phyloP scores from a whole-genome alignment of 1,284 basidiomycete species.

The Irpex lacteus region DNA sequence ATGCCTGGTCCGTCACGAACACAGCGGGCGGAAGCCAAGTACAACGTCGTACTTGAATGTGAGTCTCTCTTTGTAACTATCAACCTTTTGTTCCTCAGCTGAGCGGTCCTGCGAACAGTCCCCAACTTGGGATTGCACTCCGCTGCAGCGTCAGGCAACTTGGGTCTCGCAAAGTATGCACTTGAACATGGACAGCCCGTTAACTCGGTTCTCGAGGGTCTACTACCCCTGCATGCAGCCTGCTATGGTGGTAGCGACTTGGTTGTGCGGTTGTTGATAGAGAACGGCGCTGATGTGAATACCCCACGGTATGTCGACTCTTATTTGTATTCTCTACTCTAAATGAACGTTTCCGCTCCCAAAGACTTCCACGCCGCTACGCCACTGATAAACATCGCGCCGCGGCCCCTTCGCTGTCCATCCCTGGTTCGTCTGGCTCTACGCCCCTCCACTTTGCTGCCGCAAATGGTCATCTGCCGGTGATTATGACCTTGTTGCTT shows the following conservation, averaged over 20 bases:
- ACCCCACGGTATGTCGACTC: conserved; percentile 61
- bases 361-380: conserved; percentile 81
- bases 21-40: conserved; percentile 59
- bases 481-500: conserved; percentile 74
- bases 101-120: conserved; percentile 41
- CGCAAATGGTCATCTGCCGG: conserved; percentile 81
- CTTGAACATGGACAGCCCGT: conserved; percentile 91
- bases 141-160: conserved; percentile 85
- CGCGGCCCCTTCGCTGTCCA: conserved; percentile 47
- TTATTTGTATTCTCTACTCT: conserved; percentile 8
- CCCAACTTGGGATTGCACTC: conserved; percentile 86
- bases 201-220: conserved; percentile 89
- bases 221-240: conserved; percentile 89
- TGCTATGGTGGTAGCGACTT: conserved; percentile 83
- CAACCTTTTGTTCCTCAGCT: neutral
- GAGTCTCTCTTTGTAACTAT: conserved; percentile 24
- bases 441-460: conserved; percentile 95
- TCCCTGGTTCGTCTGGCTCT: conserved; percentile 80
- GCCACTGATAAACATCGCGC: conserved; percentile 67
- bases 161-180: conserved; percentile 85
- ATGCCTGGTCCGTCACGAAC: conserved; percentile 34
- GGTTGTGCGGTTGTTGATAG: conserved; percentile 84
- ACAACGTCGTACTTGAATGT: conserved; percentile 81
- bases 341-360: conserved; percentile 21
- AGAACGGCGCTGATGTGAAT: conserved; percentile 91